Conservation (phyloP, 2,329 filamentous ascomycete genomes). For the Pseudogymnoascus sp. region DNA sequence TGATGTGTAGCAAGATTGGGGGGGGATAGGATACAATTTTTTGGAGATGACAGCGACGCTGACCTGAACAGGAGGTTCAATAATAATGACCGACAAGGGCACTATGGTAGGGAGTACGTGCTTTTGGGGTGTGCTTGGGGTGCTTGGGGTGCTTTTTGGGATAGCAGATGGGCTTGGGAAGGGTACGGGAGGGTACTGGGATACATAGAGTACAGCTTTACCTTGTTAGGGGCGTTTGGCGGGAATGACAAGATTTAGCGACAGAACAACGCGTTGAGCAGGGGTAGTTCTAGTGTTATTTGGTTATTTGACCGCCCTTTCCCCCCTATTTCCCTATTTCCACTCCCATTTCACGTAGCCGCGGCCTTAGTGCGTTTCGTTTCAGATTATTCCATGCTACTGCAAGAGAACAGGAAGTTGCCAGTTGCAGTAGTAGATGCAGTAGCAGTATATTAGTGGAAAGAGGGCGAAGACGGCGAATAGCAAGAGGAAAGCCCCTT, state of each 20-base stretch:
- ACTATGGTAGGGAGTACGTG: neutral
- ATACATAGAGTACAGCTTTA: neutral
- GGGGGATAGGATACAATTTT: neutral
- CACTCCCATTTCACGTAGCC: neutral
- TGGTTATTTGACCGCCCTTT: neutral
- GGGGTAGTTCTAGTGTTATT: neutral
- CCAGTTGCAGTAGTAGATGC: neutral
- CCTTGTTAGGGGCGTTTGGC: neutral
- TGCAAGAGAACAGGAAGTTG: neutral
- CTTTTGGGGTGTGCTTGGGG: neutral
- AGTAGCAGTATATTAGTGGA: too few species aligned
- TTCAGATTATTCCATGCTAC: slow-evolving; percentile 5
- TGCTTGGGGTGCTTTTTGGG: neutral
- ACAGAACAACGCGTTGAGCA: neutral
- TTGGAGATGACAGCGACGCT: neutral
- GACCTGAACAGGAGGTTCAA: slow-evolving; percentile 6
- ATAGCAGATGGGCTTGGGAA: too few species aligned
- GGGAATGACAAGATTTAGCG: slow-evolving; percentile 1
- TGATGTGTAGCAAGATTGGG: neutral
- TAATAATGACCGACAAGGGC: slow-evolving; percentile 3
- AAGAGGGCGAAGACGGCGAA: too few species aligned
- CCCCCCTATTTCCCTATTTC: neutral
- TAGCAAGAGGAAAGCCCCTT: neutral
- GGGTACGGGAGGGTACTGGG: neutral
- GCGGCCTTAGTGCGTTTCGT: slow-evolving; percentile 4